A percentile compares a stretch with the other conserved stretches of the same genome.
Evolutionary conservation across 176 grass and related monocot species (phyloP).

Genomic region (Luzula sylvatica): DNA sequence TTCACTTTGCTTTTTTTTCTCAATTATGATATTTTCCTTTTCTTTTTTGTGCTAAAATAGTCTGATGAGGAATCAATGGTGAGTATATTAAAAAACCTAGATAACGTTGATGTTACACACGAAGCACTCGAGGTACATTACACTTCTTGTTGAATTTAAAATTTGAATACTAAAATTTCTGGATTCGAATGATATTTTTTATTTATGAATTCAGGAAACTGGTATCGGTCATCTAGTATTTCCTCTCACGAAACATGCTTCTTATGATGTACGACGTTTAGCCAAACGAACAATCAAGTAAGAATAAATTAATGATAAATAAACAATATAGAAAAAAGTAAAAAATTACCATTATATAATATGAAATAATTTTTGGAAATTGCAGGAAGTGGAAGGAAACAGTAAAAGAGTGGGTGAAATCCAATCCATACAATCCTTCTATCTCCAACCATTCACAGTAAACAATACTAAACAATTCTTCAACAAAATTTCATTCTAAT

Average conservation of each 20-base stretch:
- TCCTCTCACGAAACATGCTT: constrained; percentile 60
- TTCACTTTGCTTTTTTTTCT: not conserved
- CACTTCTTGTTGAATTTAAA: no score
- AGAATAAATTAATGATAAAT: constrained; percentile 10
- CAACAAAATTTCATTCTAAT: not conserved
- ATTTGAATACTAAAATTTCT: no score
- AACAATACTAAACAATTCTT: not conserved
- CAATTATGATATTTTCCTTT: not conserved
- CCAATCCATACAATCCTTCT: constrained; percentile 25
- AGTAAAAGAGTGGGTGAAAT: constrained; percentile 51
- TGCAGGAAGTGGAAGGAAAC: constrained; percentile 84
- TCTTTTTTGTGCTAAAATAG: constrained; percentile 6
- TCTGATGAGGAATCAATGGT: constrained; percentile 52
- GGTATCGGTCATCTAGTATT: constrained; percentile 71
- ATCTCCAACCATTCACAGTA: constrained; percentile 49
- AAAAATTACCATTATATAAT: not conserved
- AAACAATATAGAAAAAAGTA: not conserved
- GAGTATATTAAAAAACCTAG: constrained; percentile 49
- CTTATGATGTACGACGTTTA: constrained; percentile 47
- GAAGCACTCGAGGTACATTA: constrained; percentile 46
- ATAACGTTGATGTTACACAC: constrained; percentile 74
- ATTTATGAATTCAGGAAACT: constrained; percentile 38
- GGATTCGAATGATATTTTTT: not conserved
- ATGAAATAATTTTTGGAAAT: not conserved
- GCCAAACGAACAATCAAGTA: constrained; percentile 72